Conservation (phyloP, 192 early-diverging fungal genomes). For the Podila epicladia region DNA sequence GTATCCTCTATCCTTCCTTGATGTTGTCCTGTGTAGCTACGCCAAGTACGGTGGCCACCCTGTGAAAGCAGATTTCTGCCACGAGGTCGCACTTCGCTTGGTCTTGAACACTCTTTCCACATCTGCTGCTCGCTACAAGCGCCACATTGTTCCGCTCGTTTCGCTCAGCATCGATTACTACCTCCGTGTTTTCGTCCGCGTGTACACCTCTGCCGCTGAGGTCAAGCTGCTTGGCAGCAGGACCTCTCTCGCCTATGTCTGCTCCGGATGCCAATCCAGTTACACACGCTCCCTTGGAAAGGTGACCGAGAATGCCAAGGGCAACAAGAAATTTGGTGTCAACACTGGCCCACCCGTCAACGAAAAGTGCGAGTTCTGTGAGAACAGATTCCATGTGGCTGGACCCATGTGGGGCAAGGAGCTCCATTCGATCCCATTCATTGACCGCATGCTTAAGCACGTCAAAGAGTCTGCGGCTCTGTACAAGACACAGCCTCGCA, state of each 20-base stretch:
- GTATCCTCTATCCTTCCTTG: neutral
- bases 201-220: slow-evolving; percentile 75
- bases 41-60: slow-evolving; percentile 96
- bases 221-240: slow-evolving; percentile 85
- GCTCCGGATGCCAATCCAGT: slow-evolving; percentile 83
- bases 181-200: slow-evolving; percentile 94
- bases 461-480: slow-evolving; percentile 64
- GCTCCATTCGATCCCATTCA: slow-evolving; percentile 87
- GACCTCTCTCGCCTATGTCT: slow-evolving; percentile 84
- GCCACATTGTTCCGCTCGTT: slow-evolving; percentile 88
- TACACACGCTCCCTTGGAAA: slow-evolving; percentile 81
- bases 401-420: slow-evolving; percentile 92
- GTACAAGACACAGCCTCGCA: slow-evolving; percentile 87
- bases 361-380: slow-evolving; percentile 79
- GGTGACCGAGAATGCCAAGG: slow-evolving; percentile 59
- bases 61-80: slow-evolving; percentile 87
- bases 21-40: slow-evolving; percentile 61
- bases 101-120: slow-evolving; percentile 86
- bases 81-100: slow-evolving; percentile 95
- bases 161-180: slow-evolving; percentile 99
- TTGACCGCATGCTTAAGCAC: slow-evolving; percentile 80
- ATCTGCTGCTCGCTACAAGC: slow-evolving; percentile 84
- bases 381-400: slow-evolving; percentile 78
- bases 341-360: slow-evolving; percentile 69
- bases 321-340: slow-evolving; percentile 72